Base-by-base conservation (phyloP, 805 yeast genomes). In the Millerago galiae region DNA sequence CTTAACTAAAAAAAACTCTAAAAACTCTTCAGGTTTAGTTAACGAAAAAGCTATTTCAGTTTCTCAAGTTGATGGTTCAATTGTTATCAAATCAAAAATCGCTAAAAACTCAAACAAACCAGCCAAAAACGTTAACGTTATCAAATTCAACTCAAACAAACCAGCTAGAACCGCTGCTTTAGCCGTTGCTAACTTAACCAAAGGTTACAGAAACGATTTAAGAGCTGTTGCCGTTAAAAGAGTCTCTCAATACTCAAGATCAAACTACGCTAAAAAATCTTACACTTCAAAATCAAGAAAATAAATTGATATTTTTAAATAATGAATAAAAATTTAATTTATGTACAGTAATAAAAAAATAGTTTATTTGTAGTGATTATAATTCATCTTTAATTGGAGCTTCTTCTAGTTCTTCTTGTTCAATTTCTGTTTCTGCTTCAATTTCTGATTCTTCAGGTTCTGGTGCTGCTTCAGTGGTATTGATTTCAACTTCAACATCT, bases 11-110 rank as follows among this genome's bases (percentile, higher is more conserved):
- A 58, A 62, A 51, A 67, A 74, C 75, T 58, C 71, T 58, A 65
- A 62, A 64, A 53, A 62, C 57, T 61, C 69, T 45, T 67, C 77
- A 41, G 76, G 78, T 57, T 62, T 71, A 56, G 71, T 62, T 53
- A 71, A 69, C 67, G 61, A 62, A 57, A 70, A 69, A 65, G 77
- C 79, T 47, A 50, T 70, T 46, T 75, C 75, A 59, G 66, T 72
- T 52, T 50, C 63, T 49, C 56, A 52, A 57, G 52, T 60, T 50
- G 53, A 57, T 46, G 74, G 71, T 48, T 52, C 62, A 54, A 61
- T 72, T 55, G 59, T 62, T 48, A 59, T 71, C 43, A 46, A 62
- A 49, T 56, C 74, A 59, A 72, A 71, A 68, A 58, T 55, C 52
- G 60, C 63, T 55, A 67, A 71, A 61, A 58, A 66, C 63, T 60